These are phyloP conservation scores for Brasenia schreberi DNA, from an alignment of 164 flowering plant species.

Conservation along the genomic window DNA sequence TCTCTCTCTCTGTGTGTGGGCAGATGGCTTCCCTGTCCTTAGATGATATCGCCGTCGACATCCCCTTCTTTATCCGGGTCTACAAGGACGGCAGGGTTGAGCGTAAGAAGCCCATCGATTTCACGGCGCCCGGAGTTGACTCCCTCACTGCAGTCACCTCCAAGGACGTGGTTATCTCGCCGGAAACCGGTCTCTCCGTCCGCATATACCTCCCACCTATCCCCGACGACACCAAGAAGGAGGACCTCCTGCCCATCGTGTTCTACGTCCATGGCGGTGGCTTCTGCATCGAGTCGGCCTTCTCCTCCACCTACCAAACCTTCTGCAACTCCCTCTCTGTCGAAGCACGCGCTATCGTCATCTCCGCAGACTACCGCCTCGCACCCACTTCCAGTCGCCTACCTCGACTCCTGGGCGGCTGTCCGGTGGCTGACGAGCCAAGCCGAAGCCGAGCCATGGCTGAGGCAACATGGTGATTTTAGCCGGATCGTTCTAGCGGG, in stretches of 20 bases:
- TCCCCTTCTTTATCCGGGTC: constrained; percentile 24
- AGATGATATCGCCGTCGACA: constrained; percentile 17
- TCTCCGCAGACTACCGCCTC: constrained; percentile 36
- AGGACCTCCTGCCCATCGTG: constrained; percentile 22
- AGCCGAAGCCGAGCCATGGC: constrained; percentile 20
- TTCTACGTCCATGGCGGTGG: constrained; percentile 18
- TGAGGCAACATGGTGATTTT: constrained; percentile 3
- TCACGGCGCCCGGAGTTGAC: constrained; percentile 23
- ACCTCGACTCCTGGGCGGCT: constrained; percentile 30
- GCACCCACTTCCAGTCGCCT: constrained; percentile 43
- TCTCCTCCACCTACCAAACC: constrained; percentile 23
- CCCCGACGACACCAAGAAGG: constrained; percentile 3
- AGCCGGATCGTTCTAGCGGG: constrained; percentile 5
- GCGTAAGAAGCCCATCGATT: constrained; percentile 18
- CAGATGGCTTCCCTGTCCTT: neutral
- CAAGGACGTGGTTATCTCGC: constrained; percentile 26
- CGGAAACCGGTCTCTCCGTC: constrained; percentile 33
- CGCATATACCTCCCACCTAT: constrained; percentile 31
- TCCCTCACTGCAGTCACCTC: constrained; percentile 25
- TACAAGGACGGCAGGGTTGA: constrained; percentile 36
- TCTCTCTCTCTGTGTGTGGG: no score
- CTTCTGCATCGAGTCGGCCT: constrained; percentile 23
- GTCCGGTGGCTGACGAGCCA: constrained; percentile 29
- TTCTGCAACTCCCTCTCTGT: constrained; percentile 18
- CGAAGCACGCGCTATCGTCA: constrained; percentile 18